phyloP scores from a whole-genome alignment of 148 eudicot genomes.

The Nepenthes mirabilis region DNA sequence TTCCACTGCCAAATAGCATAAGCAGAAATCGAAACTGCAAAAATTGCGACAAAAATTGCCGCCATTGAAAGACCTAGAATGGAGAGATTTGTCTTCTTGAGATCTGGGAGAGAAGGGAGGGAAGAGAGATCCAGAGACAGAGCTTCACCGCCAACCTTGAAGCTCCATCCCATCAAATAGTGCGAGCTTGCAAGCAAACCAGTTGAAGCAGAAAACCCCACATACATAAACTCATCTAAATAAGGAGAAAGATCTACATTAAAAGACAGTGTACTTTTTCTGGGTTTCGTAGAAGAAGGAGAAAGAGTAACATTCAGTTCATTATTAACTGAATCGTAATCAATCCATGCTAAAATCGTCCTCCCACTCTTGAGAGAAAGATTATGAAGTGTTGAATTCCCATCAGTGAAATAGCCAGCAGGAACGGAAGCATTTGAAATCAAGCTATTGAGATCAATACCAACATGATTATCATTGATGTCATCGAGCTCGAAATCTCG shows the following conservation, averaged over 20 bases:
- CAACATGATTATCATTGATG: conserved; percentile 74
- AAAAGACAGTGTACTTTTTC: conserved; percentile 32
- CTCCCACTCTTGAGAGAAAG: conserved; percentile 44
- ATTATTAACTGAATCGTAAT: conserved; percentile 37
- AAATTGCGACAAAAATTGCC: conserved; percentile 15
- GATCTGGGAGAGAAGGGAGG: conserved; percentile 38
- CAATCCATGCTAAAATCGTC: conserved; percentile 61
- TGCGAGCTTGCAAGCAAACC: conserved; percentile 71
- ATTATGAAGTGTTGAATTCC: conserved; percentile 24
- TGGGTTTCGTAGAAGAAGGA: conserved; percentile 29
- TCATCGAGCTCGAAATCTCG: conserved; percentile 60
- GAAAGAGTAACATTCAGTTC: conserved; percentile 52
- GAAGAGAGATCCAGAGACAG: conserved; percentile 36
- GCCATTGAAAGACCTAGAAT: conserved; percentile 26
- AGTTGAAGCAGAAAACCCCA: conserved; percentile 75
- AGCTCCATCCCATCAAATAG: conserved; percentile 69
- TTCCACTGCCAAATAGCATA: conserved; percentile 28
- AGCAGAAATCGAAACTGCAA: conserved; percentile 13
- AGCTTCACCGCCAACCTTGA: conserved; percentile 52
- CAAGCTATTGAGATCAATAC: conserved; percentile 54
- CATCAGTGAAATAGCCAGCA: conserved; percentile 40
- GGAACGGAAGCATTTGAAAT: conserved; percentile 36
- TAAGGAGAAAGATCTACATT: conserved; percentile 42
- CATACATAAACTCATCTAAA: conserved; percentile 51
- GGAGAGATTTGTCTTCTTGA: conserved; percentile 16